phyloP scores from a whole-genome alignment of 1,284 basidiomycete species.

The Apiotrichum sp. region DNA sequence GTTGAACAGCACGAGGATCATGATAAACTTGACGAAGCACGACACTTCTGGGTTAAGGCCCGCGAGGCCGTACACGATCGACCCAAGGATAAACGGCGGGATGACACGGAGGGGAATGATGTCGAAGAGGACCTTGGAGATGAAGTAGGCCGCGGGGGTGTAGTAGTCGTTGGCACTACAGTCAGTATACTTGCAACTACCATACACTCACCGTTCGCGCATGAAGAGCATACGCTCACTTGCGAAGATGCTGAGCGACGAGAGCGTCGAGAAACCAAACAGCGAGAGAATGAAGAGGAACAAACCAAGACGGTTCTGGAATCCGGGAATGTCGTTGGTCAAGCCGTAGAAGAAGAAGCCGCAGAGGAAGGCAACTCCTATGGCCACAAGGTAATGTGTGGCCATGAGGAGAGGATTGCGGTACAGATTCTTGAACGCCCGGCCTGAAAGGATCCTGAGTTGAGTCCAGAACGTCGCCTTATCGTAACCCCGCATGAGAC shows the following conservation, averaged over 20 bases:
- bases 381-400: constrained; percentile 80
- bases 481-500: constrained; percentile 67
- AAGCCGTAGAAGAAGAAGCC: constrained; percentile 47
- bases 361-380: constrained; percentile 66
- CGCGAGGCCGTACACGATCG: constrained; percentile 86
- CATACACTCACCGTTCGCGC: constrained; percentile 68
- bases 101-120: constrained; percentile 88
- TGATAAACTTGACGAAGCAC: constrained; percentile 96
- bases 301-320: constrained; percentile 74
- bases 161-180: constrained; percentile 91
- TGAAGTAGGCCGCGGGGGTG: constrained; percentile 88
- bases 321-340: constrained; percentile 85
- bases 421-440: constrained; percentile 98
- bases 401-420: constrained; percentile 83
- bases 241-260: constrained; percentile 84
- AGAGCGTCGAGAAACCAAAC: constrained; percentile 93
- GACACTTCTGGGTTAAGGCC: constrained; percentile 84
- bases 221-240: constrained; percentile 93
- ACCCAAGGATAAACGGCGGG: constrained; percentile 87
- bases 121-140: constrained; percentile 93
- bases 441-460: constrained; percentile 83
- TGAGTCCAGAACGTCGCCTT: constrained; percentile 81
- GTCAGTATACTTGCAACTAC: background rate
- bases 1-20: constrained; percentile 91
- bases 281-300: constrained; percentile 95